Base-by-base conservation (phyloP, 2,329 filamentous ascomycete genomes). In the Alternaria rosae region DNA sequence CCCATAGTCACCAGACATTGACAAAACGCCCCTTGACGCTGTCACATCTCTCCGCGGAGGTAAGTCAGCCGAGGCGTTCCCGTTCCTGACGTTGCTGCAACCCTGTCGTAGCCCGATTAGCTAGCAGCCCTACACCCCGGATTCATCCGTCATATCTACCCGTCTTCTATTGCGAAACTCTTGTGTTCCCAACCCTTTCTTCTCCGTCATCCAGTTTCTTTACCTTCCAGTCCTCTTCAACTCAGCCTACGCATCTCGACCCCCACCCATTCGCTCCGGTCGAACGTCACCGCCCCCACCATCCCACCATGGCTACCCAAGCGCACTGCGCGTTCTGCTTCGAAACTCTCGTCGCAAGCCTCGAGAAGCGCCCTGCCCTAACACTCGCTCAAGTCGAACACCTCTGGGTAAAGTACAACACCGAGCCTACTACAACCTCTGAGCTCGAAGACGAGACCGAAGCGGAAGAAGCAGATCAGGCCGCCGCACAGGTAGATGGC, bases 291-390 rank as follows among this genome's bases (percentile, higher is more conserved):
- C n/a, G 11, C 28, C 61, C 20, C 54, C 55, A 44, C 51, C 52
- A 15, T 25, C 45, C 38, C 60, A 67, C 45, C 56, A 98, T 98
- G 94, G 94, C 95, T 51, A 91, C 91, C 59, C 82, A 87, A 72
- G 90, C 90, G 62, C 94, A 98, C 81, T 97, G 94, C 80, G 89
- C 94, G 74, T 94, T 90, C 81, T 97, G 94, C 84, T 98, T 99
- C 84, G 95, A 99, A 81, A 85, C 86, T 42, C 88, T 99, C 38
- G 86, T 88, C 52, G 91, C 94, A 56, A 87, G 89, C 63, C 92
- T 97, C 69, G 87, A 92, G 69, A 83, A 86, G 66, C 89, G 90
- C 64, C 84, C 89, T 61, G 82, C 91, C 11, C 84, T 93, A 70
- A 85, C 84, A 51, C 87, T 98, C 23, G 78, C 83, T 44, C 85